Evolutionary conservation across 2,329 filamentous ascomycete species (phyloP).

Genomic region (Aspergillus sp.): DNA sequence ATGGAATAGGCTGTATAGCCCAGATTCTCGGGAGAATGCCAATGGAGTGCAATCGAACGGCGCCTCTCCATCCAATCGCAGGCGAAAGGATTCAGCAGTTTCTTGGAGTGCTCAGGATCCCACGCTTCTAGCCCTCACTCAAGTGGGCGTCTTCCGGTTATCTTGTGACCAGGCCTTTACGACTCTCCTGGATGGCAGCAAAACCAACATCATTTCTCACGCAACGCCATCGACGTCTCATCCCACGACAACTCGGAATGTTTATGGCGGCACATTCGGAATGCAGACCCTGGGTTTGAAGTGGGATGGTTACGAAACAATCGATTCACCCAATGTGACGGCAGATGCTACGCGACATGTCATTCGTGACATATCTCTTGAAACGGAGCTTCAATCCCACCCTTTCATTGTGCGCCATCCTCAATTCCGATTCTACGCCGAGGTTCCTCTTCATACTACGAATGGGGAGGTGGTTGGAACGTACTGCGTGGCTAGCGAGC

Average conservation of each 20-base stretch:
- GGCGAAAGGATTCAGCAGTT: background rate
- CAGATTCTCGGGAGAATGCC: background rate
- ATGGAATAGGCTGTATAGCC: conserved; percentile 5
- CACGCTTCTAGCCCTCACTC: conserved; percentile 48
- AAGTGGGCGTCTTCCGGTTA: conserved; percentile 47
- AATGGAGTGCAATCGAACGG: background rate
- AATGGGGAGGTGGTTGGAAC: conserved; percentile 56
- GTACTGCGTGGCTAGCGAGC: conserved; percentile 58
- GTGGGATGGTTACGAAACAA: background rate
- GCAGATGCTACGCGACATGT: conserved; percentile 21
- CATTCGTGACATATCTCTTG: conserved; percentile 35
- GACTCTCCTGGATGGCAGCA: conserved; percentile 47
- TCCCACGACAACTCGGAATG: background rate
- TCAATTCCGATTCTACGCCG: conserved; percentile 51
- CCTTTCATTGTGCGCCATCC: conserved; percentile 32
- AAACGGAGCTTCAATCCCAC: conserved; percentile 34
- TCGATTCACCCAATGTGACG: background rate
- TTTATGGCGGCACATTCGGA: conserved; percentile 17
- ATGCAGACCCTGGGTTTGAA: conserved; percentile 9
- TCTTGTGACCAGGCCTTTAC: conserved; percentile 43
- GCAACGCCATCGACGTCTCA: conserved; percentile 41
- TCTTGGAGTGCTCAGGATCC: conserved; percentile 14
- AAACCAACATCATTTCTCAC: conserved; percentile 51
- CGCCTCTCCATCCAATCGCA: background rate
- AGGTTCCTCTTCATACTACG: conserved; percentile 58